Evolutionary conservation across 73 alveolate species (phyloP).

Genomic region (Symbiodinium natans): DNA sequence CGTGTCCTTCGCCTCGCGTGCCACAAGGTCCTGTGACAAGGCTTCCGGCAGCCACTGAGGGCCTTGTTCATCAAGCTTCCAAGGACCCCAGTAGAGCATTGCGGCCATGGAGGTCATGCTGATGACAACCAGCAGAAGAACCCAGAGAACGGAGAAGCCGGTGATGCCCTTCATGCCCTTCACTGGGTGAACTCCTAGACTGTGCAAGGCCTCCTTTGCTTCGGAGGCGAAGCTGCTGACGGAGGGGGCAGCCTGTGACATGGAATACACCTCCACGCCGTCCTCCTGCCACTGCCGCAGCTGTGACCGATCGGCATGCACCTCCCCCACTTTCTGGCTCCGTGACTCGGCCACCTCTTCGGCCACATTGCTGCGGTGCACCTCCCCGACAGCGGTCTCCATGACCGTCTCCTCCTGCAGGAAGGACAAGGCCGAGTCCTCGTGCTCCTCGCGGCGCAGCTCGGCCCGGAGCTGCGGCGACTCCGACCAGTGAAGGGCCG

Average conservation of each 20-base stretch:
- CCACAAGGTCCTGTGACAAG: neutral
- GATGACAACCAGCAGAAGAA: neutral
- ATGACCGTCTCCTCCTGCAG: constrained; percentile 11
- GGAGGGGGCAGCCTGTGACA: neutral
- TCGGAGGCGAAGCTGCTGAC: neutral
- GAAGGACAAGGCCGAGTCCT: neutral
- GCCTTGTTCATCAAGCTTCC: neutral
- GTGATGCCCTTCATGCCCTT: constrained; percentile 13
- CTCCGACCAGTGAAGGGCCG: neutral
- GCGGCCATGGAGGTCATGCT: neutral
- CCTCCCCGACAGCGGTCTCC: neutral
- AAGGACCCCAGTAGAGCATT: neutral
- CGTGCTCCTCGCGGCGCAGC: too few relatives aligned
- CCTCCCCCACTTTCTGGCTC: constrained; percentile 37
- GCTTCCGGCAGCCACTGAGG: constrained; percentile 13
- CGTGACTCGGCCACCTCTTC: neutral
- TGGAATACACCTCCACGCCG: constrained; percentile 42
- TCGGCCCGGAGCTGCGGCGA: neutral
- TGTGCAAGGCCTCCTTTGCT: constrained; percentile 7
- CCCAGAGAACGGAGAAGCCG: neutral
- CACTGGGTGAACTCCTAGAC: neutral
- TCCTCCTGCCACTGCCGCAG: constrained; percentile 81
- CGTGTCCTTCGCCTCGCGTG: neutral
- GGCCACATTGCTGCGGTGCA: neutral
- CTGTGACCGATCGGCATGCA: constrained; percentile 38